Evolutionary conservation across 2,329 filamentous ascomycete genomes (phyloP), one percentile per base, ranked within the genome.

Genomic region (Zasmidium cellare): DNA sequence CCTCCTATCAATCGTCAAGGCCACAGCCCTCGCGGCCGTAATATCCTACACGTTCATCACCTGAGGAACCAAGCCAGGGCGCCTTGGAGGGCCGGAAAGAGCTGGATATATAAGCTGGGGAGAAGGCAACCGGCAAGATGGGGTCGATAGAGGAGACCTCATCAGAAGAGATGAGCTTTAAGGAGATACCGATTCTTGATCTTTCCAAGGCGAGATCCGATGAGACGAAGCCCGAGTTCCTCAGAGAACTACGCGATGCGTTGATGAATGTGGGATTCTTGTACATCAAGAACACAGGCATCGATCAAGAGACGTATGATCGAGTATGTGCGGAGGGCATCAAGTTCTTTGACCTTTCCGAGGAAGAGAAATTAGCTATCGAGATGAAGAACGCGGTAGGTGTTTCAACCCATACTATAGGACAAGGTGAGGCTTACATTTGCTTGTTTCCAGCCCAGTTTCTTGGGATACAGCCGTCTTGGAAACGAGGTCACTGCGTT

Each of bases 221-320:
- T 18, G 76, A 77, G 3, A 87, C 88, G 0, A 96, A 94, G 75
- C 82, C 88, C 2, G 77, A 76, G 28, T 94, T 96, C 67, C 82
- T 96, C 0, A 74, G 78, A 0, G 80, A 90, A 54, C 81, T 96
- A 28, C 87, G 89, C 16, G 80, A 89, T 73, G 90, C 90, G 0
- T 77, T 96, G 28, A 84, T 96, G 67, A 88, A 93, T 71, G 89
- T 96, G n/a, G 91, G 91, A 1, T 96, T 96, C 69, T 74, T 96
- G 20, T 96, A 96, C 69, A 83, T 96, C 60, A 88, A 87, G 70
- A 92, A 96, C 69, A 87, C 90, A 2, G 89, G 88, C 20, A 86
- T 93, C 51, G 79, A 87, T 3, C 82, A 87, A 16, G 77, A 82
- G 41, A 76, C 93, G 53, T 85, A 89, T 65, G 69, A 83, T 22